Percentiles rank a stretch among this genome's conserved stretches.
Conservation (phyloP, 2,329 filamentous ascomycete genomes). For the Geoglossum cookeanum region DNA sequence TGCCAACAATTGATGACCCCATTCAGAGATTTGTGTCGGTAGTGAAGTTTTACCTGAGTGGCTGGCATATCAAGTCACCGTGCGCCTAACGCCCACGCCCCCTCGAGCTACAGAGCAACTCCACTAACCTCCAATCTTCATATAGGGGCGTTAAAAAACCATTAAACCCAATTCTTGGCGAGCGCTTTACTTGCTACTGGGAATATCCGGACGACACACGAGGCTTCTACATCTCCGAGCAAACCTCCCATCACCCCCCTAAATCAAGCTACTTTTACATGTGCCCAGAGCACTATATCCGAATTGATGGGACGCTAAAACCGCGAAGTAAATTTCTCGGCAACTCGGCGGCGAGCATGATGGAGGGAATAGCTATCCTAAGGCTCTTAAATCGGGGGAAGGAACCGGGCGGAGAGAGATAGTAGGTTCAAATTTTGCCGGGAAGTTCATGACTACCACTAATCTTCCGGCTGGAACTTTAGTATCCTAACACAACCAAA, state of each 20-base stretch:
- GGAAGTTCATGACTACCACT: neutral
- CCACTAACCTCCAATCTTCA: neutral
- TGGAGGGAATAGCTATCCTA: conserved; percentile 89
- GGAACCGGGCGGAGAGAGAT: conserved; percentile 56
- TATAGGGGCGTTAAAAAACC: conserved; percentile 90
- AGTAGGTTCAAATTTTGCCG: conserved; percentile 36
- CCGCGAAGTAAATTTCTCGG: conserved; percentile 88
- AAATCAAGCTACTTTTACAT: conserved; percentile 99
- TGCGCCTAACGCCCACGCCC: conserved; percentile 30
- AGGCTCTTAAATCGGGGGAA: conserved; percentile 60
- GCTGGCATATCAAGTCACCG: conserved; percentile 97
- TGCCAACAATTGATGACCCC: conserved; percentile 75
- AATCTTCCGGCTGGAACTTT: neutral
- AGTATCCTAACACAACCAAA: conserved; percentile 92
- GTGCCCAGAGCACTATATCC: conserved; percentile 80
- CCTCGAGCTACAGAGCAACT: neutral
- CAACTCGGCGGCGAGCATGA: conserved; percentile 92
- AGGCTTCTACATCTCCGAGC: conserved; percentile 92
- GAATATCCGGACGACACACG: conserved; percentile 66
- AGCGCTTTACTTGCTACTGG: conserved; percentile 93
- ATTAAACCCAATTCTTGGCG: conserved; percentile 86
- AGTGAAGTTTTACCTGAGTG: conserved; percentile 93
- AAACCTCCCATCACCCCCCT: conserved; percentile 93
- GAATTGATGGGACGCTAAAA: conserved; percentile 89
- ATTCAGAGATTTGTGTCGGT: conserved; percentile 80